phyloP scores from a whole-genome alignment of 176 grass and related monocot species.

The Zoysia japonica region DNA sequence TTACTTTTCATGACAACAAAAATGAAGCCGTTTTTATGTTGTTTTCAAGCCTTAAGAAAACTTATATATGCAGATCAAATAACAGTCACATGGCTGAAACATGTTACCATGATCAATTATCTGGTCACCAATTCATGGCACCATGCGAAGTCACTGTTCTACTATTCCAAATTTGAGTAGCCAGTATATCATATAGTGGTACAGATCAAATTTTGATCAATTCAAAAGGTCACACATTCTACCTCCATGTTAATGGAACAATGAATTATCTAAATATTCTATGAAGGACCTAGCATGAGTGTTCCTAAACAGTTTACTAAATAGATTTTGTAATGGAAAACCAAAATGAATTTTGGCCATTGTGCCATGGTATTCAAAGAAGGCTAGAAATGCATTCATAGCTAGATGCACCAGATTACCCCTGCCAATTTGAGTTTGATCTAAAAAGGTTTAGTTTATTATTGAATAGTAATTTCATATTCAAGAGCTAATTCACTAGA shows the following conservation, averaged over 20 bases:
- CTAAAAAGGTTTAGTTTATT: neutral
- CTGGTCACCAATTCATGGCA: too few relatives aligned
- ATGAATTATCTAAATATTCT: too few relatives aligned
- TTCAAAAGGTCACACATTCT: too few relatives aligned
- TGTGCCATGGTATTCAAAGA: neutral
- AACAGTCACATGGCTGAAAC: neutral
- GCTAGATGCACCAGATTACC: neutral
- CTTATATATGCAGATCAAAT: slow-evolving; percentile 6
- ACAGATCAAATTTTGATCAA: too few relatives aligned
- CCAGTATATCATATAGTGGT: too few relatives aligned
- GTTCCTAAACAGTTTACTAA: neutral
- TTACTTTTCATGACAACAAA: neutral
- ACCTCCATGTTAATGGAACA: too few relatives aligned
- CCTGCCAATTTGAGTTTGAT: neutral
- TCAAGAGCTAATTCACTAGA: too few relatives aligned
- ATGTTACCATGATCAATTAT: neutral
- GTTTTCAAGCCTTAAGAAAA: neutral
- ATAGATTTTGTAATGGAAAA: neutral
- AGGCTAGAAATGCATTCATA: neutral
- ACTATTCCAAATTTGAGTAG: too few relatives aligned
- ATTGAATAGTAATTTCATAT: neutral
- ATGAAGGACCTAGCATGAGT: neutral
- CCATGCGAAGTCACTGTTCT: too few relatives aligned
- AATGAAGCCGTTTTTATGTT: neutral
- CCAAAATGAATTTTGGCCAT: neutral